phyloP scores from a whole-genome alignment of 345 rosid species.

The Aurinia saxatilis region DNA sequence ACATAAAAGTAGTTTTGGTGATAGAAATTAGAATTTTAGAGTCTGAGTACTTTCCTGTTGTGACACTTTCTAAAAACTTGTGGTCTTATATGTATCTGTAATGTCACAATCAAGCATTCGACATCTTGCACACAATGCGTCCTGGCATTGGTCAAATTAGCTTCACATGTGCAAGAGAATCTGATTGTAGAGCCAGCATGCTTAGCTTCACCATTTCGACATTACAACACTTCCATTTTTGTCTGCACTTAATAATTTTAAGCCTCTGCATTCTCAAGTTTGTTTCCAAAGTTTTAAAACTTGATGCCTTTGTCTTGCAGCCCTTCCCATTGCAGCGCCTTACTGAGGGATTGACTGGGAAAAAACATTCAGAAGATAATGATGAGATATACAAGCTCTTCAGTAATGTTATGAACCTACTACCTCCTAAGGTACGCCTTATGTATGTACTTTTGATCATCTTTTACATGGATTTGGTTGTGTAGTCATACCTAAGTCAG shows the following conservation, averaged over 20 bases:
- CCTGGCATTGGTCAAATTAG: neutral
- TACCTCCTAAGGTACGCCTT: slow-evolving; percentile 71
- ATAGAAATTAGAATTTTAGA: neutral
- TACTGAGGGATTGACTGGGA: slow-evolving; percentile 70
- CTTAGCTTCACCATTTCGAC: neutral
- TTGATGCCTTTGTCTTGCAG: slow-evolving; percentile 36
- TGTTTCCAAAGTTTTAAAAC: neutral
- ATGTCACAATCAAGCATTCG: neutral
- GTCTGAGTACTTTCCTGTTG: neutral
- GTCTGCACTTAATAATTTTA: neutral
- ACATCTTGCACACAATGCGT: neutral
- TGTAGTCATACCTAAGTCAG: neutral
- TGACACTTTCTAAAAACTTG: neutral
- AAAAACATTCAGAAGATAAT: slow-evolving; percentile 50
- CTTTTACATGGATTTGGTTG: neutral
- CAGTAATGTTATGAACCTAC: slow-evolving; percentile 58
- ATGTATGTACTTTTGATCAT: neutral
- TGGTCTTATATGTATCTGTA: neutral
- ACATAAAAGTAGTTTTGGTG: neutral
- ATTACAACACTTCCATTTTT: neutral
- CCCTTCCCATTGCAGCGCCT: slow-evolving; percentile 82
- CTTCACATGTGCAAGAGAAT: neutral
- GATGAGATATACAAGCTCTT: slow-evolving; percentile 75
- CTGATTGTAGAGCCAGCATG: neutral
- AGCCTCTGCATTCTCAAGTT: too few relatives aligned